phyloP scores from a whole-genome alignment of 2,329 filamentous ascomycete species.

The Colletotrichum plurivorum region DNA sequence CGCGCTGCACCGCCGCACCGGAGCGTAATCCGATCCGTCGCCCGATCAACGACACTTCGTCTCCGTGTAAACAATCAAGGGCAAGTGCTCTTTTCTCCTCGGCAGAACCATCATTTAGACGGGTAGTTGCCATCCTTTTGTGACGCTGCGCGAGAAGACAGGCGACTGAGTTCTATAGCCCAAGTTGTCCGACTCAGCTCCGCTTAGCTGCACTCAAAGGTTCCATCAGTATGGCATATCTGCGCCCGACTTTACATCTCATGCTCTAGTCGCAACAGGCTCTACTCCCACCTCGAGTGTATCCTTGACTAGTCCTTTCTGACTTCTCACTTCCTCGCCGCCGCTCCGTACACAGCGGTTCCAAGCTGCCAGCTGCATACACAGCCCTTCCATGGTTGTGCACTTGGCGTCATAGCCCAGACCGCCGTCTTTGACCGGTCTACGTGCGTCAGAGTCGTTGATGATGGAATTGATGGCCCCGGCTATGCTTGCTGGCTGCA shows the following conservation, averaged over 20 bases:
- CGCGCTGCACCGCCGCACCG: not conserved
- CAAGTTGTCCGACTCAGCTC: no score
- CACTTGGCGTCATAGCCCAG: slow-evolving; percentile 56
- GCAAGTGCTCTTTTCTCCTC: not conserved
- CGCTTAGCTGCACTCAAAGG: no score
- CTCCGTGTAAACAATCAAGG: not conserved
- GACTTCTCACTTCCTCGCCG: slow-evolving; percentile 19
- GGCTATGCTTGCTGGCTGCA: slow-evolving; percentile 58
- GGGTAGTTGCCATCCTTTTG: not conserved
- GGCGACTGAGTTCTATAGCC: no score
- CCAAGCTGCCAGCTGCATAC: slow-evolving; percentile 56
- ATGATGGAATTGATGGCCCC: slow-evolving; percentile 54
- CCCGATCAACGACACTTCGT: not conserved
- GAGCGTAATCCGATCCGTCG: not conserved
- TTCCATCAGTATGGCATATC: no score
- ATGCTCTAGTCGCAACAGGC: slow-evolving; percentile 35
- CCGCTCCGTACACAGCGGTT: slow-evolving; percentile 47
- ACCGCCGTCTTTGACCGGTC: slow-evolving; percentile 54
- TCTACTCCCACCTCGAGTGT: slow-evolving; percentile 34
- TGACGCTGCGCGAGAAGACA: no score
- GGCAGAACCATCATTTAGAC: not conserved
- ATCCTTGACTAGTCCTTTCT: slow-evolving; percentile 31
- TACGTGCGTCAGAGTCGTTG: slow-evolving; percentile 54
- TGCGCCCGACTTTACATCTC: not conserved
- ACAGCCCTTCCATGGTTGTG: slow-evolving; percentile 58